These are phyloP conservation scores for Helenozyma baotianmanensis DNA, from an alignment of 805 yeast species.

Conservation along the genomic window DNA sequence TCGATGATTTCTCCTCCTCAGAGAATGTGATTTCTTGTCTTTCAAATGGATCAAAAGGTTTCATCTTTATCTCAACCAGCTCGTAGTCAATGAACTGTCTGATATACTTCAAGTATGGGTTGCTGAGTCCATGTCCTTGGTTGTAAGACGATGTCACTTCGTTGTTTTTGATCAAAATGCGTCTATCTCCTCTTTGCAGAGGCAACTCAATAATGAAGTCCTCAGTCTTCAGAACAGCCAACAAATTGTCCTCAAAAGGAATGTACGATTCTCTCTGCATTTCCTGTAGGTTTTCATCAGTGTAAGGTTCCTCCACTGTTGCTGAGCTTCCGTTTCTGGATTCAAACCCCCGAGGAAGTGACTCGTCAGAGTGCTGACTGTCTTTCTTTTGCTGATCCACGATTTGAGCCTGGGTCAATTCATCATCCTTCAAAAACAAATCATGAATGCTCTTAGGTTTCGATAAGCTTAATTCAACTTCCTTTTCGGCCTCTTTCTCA, in stretches of 20 bases:
- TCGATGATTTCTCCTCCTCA: constrained; percentile 12
- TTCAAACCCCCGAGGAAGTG: constrained; percentile 7
- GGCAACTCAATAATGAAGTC: too few species aligned
- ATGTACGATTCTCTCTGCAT: not conserved
- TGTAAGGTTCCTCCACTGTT: not conserved
- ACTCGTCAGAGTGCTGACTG: constrained; percentile 12
- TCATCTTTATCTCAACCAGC: constrained; percentile 24
- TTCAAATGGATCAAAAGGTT: constrained; percentile 26
- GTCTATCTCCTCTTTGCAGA: too few species aligned
- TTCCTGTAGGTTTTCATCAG: not conserved
- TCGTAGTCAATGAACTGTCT: constrained; percentile 34
- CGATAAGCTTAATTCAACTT: constrained; percentile 3
- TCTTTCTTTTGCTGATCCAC: constrained; percentile 36
- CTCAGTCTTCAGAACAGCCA: too few species aligned
- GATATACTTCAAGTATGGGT: constrained; percentile 25
- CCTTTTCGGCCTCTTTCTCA: constrained; percentile 14
- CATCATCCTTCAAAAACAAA: constrained; percentile 38
- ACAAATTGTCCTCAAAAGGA: too few species aligned
- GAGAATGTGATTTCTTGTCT: constrained; percentile 1
- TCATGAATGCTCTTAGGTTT: constrained; percentile 12
- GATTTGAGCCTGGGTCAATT: constrained; percentile 37
- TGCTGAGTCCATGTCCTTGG: constrained; percentile 3
- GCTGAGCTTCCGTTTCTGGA: constrained; percentile 1
- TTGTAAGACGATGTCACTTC: too few species aligned
- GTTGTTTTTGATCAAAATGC: too few species aligned